A percentile compares a stretch with the other conserved stretches of the same genome.
phyloP scores from a whole-genome alignment of 768 basidiomycete genomes.

The Rhodotorula toruloides region DNA sequence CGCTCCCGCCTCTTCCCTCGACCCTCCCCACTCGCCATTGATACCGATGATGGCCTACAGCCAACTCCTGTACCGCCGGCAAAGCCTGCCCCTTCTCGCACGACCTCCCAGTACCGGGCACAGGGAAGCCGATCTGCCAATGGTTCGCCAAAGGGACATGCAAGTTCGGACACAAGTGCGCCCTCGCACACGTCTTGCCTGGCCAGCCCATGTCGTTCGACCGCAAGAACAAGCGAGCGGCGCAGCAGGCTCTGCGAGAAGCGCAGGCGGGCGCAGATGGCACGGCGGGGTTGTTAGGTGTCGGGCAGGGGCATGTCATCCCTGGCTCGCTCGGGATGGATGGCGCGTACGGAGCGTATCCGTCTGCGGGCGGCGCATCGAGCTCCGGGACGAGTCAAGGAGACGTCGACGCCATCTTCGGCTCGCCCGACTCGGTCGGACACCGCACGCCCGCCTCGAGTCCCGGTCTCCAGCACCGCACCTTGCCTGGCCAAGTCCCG shows the following conservation, averaged over 20 bases:
- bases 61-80: conserved; percentile 73
- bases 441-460: conserved; percentile 18
- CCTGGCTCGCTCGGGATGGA: no score
- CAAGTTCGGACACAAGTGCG: conserved; percentile 70
- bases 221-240: conserved; percentile 77
- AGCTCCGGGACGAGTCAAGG: conserved; percentile 35
- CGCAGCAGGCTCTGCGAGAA: conserved; percentile 42
- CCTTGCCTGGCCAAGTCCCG: conserved; percentile 7
- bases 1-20: no score
- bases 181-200: conserved; percentile 86
- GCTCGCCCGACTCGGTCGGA: conserved; percentile 30
- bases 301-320: no score
- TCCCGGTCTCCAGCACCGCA: conserved; percentile 13
- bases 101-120: conserved; percentile 61
- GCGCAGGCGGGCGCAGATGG: conserved; percentile 13
- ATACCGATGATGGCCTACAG: conserved; percentile 49
- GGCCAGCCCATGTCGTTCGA: conserved; percentile 95
- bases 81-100: conserved; percentile 96
- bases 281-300: conserved; percentile 6
- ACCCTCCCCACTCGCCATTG: no score
- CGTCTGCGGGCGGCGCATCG: not conserved
- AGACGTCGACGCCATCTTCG: conserved; percentile 27
- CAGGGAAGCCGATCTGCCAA: conserved; percentile 47
- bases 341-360: no score
- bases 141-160: conserved; percentile 79